Evolutionary conservation across 352 stramenopile species (phyloP).

Genomic region (Globisporangium radiosum): DNA sequence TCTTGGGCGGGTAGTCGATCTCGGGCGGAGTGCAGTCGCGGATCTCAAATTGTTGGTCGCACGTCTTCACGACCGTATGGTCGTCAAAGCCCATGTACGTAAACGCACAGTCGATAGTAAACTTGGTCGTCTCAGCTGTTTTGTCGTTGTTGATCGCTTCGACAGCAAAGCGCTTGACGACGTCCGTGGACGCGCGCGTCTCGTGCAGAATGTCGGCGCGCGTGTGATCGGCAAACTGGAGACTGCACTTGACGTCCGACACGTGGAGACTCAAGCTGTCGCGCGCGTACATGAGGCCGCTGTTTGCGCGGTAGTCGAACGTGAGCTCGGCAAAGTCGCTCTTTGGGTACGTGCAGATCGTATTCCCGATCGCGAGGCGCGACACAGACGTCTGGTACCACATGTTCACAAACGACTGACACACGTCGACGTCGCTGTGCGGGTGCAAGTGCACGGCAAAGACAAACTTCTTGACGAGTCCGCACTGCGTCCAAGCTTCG

Average conservation of each 20-base stretch:
- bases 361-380: constrained; percentile 19
- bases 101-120: constrained; percentile 49
- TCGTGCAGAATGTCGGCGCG: constrained; percentile 29
- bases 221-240: constrained; percentile 24
- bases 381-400: constrained; percentile 55
- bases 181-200: constrained; percentile 25
- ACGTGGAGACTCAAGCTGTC: constrained; percentile 32
- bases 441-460: constrained; percentile 51
- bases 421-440: constrained; percentile 37
- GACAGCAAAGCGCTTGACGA: constrained; percentile 49
- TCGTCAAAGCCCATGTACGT: constrained; percentile 35
- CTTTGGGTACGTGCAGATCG: constrained; percentile 43
- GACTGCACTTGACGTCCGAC: constrained; percentile 32
- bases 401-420: constrained; percentile 51
- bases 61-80: constrained; percentile 20
- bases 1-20: constrained; percentile 34
- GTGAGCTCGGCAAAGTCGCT: constrained; percentile 65
- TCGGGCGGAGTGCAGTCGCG: constrained; percentile 48
- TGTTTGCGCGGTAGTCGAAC: constrained; percentile 52
- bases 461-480: constrained; percentile 31
- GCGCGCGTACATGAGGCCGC: constrained; percentile 28
- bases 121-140: constrained; percentile 30
- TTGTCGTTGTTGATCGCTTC: constrained; percentile 34
- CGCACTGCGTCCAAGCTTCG: constrained; percentile 58
- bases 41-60: constrained; percentile 37